Base-by-base conservation (phyloP, 2,329 filamentous ascomycete species). In the Xylariaceae sp. region DNA sequence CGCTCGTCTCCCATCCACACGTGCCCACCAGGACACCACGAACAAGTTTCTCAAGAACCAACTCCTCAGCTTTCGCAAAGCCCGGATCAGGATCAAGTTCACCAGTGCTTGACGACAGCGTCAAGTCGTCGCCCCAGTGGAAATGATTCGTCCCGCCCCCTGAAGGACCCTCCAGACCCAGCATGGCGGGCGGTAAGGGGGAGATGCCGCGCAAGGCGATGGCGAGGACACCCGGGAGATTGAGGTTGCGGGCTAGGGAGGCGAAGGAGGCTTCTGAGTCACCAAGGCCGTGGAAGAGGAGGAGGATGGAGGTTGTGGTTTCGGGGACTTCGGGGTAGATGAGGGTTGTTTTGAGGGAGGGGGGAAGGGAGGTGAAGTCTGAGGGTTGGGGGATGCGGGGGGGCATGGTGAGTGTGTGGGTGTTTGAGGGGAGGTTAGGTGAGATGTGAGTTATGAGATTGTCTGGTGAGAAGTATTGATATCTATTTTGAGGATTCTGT, bases 251-350 rank as follows among this genome's bases (percentile, higher is more conserved):
- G 17, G 86, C 89, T 62, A 96, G 88, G 50, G 76, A 75, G 61
- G 83, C 81, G 72, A 94, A 95, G 41, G 88, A 80, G 2, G 72
- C 69, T 61, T 90, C 82, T 39, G 82, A 85, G 75, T 96, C 92
- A 63, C 92, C 92, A 10, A 96, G 82, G 64, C 91, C 91, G 73
- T 96, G 92, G 59, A 96, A 84, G 55, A 96, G 82, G 69, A 96
- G 76, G 62, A 96, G 84, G 66, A 95, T 80, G 67, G 92, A 88
- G 49, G 86, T 88, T 8, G 88, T 84, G 10, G 82, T 82, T 61
- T 88, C 83, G 44, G 82, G 76, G 18, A 82, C 79, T 34, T 76
- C 72, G 48, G 81, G 80, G 69, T 77, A 80, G 65, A 80, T 75
- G 51, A 82, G 71, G 54, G 77, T 74, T 60, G 79, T 68, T 10